Evolutionary conservation across 306 rosid genomes (phyloP).

Genomic region (Castanea crenata): DNA sequence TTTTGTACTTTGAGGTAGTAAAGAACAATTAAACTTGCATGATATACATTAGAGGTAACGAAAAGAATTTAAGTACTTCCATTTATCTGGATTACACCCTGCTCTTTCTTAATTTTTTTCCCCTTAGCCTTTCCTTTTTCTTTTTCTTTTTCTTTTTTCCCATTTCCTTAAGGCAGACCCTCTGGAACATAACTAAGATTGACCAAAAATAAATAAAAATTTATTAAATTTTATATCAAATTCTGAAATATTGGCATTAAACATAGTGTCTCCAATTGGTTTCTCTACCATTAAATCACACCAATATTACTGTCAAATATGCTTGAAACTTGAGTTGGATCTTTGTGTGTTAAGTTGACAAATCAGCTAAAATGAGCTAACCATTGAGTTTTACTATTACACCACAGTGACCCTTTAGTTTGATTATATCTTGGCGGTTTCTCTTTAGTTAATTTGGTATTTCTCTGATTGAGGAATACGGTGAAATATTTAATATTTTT

Average conservation of each 20-base stretch:
- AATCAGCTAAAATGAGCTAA: not conserved
- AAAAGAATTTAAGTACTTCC: not conserved
- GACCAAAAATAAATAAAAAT: too few species aligned
- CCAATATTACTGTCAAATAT: not conserved
- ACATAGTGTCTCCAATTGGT: not conserved
- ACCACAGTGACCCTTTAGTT: not conserved
- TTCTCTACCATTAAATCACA: not conserved
- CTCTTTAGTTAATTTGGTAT: not conserved
- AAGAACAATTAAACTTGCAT: not conserved
- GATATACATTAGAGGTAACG: not conserved
- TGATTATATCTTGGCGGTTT: not conserved
- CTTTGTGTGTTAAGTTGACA: not conserved
- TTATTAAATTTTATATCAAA: too few species aligned
- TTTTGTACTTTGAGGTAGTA: not conserved
- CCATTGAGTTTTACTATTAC: not conserved
- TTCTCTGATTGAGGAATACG: not conserved
- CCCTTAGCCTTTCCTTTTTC: too few species aligned
- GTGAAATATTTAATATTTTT: not conserved
- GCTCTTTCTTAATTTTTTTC: too few species aligned
- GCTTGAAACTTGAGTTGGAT: not conserved
- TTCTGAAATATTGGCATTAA: not conserved
- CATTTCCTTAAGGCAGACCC: too few species aligned
- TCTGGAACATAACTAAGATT: too few species aligned
- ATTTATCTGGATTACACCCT: too few species aligned
- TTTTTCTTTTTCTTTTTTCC: too few species aligned